Base-by-base conservation (phyloP, 1,284 basidiomycete genomes). In the Xerocomus minutiporus region DNA sequence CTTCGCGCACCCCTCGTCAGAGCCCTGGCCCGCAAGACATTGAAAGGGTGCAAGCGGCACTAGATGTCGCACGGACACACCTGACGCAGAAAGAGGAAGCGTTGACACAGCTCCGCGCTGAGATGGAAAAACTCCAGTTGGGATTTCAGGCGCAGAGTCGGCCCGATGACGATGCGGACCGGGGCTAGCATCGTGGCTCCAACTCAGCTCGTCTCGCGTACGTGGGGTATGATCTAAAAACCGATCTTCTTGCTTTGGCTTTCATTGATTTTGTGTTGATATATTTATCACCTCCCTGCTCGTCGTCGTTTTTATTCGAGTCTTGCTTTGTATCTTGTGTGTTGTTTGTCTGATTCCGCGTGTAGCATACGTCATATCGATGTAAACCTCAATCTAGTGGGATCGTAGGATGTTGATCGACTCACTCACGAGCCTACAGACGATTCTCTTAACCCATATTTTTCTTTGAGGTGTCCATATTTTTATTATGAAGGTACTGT, bases 11-110 rank as follows among this genome's bases (percentile, higher is more conserved):
- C n/a, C 29, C 38, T 9, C 36, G 28, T 31, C 47, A 34, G n/a
- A 54, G 56, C 26, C 51, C 60, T 8, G 39, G 26, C 13, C 17
- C 48, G 4, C 52, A 57, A 34, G 58, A 63, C 1, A 51, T 65
- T 8, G 50, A 57, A 23, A 52, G 41, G 35, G 54, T 68, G 20
- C 58, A 58, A 25, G 55, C 40, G 2, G 58, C 49, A 4, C 51
- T 70, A 5, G 57, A 57, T 23, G 53, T 49, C 2, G 65, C 64
- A 11, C 56, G 47, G 23, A 46, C 44, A 3, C 59, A 54, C 29
- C 46, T 68, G 9, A 46, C 48, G 2, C 48, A 61, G 49, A 67
- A 68, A 15, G 59, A 68, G 45, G 53, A 53, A n/a, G 50, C 48
- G 5, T 46, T 68, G 11, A 48, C 23, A n/a, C 53, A 57, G 9